phyloP scores from a whole-genome alignment of 2,329 filamentous ascomycete species.

The Teratosphaeria epicoccoides region DNA sequence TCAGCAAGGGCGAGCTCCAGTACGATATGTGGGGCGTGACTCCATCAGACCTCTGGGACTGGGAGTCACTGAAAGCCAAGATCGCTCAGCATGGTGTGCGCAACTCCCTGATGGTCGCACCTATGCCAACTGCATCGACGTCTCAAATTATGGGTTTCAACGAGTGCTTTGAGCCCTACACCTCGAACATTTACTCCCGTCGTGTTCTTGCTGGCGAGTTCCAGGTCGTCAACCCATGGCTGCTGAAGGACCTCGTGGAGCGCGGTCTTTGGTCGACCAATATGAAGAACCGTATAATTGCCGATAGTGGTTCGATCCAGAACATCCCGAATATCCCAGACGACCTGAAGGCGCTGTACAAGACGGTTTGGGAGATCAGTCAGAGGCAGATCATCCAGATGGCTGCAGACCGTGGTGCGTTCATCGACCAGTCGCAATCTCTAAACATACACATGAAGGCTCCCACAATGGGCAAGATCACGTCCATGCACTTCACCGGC shows the following conservation, averaged over 20 bases:
- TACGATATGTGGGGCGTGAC: conserved; percentile 98
- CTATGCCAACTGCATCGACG: conserved; percentile 95
- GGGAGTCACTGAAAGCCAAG: conserved; percentile 75
- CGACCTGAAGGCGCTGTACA: conserved; percentile 95
- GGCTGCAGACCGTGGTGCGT: conserved; percentile 95
- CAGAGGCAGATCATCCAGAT: conserved; percentile 94
- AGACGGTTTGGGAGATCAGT: conserved; percentile 99
- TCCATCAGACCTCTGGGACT: conserved; percentile 93
- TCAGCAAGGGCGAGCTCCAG: conserved; percentile 90
- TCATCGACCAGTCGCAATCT: conserved; percentile 97
- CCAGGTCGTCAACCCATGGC: conserved; percentile 98
- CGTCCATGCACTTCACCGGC: conserved; percentile 96
- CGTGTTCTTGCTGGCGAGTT: conserved; percentile 97
- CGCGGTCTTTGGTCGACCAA: conserved; percentile 97
- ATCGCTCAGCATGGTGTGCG: conserved; percentile 89
- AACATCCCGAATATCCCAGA: conserved; percentile 93
- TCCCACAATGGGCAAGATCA: conserved; percentile 99
- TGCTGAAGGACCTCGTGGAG: conserved; percentile 95
- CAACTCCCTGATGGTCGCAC: conserved; percentile 89
- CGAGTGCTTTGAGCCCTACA: conserved; percentile 99
- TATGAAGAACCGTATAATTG: conserved; percentile 99
- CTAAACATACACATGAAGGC: conserved; percentile 99
- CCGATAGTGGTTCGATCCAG: conserved; percentile 89
- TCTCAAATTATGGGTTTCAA: conserved; percentile 98
- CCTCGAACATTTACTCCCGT: conserved; percentile 98